Base-by-base conservation (phyloP, 2,329 filamentous ascomycete species). In the Xylaria sp. region DNA sequence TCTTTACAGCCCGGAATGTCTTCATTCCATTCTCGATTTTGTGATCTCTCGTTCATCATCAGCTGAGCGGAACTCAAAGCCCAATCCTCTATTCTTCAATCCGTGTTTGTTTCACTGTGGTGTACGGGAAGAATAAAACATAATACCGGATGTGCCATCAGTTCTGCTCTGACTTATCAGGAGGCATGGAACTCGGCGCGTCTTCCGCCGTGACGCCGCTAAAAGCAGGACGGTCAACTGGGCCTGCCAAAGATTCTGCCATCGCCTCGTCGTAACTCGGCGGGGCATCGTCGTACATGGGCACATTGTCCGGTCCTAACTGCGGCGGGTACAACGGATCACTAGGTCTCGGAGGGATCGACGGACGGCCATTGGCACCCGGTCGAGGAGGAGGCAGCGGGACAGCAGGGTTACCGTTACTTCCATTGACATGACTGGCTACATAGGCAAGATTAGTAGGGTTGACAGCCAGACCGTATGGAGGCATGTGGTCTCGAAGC, bases 191-290 rank as follows among this genome's bases (percentile, higher is more conserved):
- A 53, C 80, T 83, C 0, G 83, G 82, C 44, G 76, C 81, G 67
- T 86, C 83, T 70, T 84, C 83, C 58, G 84, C 81, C 49, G 83
- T 86, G 23, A 85, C 80, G 1, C 84, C 84, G 62, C 82, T 85
- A 71, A 89, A 92, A 11, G 84, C 85, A 34, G 87, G 85, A 67
- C 92, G 80, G 30, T 87, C 71, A 47, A 74, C 70, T 1, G 91
- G 90, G 42, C 84, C 87, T 0, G 78, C 74, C 63, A 94, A 75
- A 60, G 87, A 84, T 65, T 90, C 87, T 5, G 91, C 92, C 75
- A 97, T 87, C 10, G 91, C 92, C 74, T 97, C 92, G 74, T 96
- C 92, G 70, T 97, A 97, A 69, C 91, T 96, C 6, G 92, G 92
- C 16, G 93, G 92, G n/a, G 91, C 90, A 58, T 94, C 91, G 37